Percentiles rank a stretch among this genome's conserved stretches.
These are phyloP conservation scores for Stephania yunnanensis DNA, from an alignment of 164 flowering plant genomes.

Conservation along the genomic window DNA sequence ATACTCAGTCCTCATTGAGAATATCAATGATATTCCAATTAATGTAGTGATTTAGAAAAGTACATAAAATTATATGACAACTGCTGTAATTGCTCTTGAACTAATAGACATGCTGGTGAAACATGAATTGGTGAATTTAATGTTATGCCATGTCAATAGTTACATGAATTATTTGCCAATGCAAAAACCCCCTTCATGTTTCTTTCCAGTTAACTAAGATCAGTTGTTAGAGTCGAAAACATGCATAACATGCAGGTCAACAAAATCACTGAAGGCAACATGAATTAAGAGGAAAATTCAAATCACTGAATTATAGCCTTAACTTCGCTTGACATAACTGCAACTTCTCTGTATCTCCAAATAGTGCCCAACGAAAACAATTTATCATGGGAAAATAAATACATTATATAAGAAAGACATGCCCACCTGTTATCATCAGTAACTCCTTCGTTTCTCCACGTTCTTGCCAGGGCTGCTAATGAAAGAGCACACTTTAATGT, in stretches of 20 bases:
- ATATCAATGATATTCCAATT: background rate
- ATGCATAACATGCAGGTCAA: background rate
- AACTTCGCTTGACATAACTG: background rate
- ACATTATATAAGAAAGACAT: background rate
- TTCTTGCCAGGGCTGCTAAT: conserved; percentile 63
- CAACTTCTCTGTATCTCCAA: background rate
- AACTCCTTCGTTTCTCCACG: conserved; percentile 80
- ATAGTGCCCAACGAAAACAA: background rate
- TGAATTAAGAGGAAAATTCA: background rate
- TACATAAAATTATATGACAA: too few relatives aligned
- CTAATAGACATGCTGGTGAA: too few relatives aligned
- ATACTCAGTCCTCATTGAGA: background rate
- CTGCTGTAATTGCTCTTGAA: too few relatives aligned
- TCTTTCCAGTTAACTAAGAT: background rate
- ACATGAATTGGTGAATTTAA: too few relatives aligned
- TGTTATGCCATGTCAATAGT: too few relatives aligned
- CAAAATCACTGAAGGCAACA: too few relatives aligned
- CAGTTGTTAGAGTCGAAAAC: background rate
- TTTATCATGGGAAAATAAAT: background rate
- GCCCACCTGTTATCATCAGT: conserved; percentile 83
- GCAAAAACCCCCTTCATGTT: too few relatives aligned
- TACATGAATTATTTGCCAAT: too few relatives aligned
- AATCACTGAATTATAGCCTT: background rate
- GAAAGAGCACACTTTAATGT: conserved; percentile 82
- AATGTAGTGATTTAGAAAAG: too few relatives aligned